Base-by-base conservation (phyloP, 1,139 yeast genomes). In the Yamadazyma sp. region DNA sequence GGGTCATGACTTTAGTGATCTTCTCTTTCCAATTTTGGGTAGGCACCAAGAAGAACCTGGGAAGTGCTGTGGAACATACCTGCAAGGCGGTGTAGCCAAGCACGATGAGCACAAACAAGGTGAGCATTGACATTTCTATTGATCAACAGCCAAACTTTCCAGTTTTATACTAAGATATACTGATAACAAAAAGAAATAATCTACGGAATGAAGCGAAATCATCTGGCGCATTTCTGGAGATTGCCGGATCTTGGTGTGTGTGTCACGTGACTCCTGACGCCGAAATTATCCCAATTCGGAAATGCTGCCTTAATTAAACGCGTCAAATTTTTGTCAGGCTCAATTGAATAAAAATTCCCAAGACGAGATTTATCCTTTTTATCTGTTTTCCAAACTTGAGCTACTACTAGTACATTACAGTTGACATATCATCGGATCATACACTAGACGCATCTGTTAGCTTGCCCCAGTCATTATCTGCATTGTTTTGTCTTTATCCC, bases 31-130 rank as follows among this genome's bases (percentile, higher is more conserved):
- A 76, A 33, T 62, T 53, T 11, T 60, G 67, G 10, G 75, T 65
- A 3, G 81, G 80, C 3, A 75, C 68, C 5, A 67, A 48, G 30
- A 70, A 62, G 47, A 61, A 66, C 34, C 73, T 57, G 5, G 72
- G 70, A 10, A 67, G 48, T 0, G 59, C 65, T 23, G 49, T 43
- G 9, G 56, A 41, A 8, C 65, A 13, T 12, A 51, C 23, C 42
- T 54, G 55, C 21, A 28, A 28, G 3, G 29, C 2, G 10, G 28
- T 16, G 31, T 34, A 38, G 37, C 45, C 40, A 21, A 42, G 23
- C 28, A 47, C 44, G 12, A 22, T 22, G 16, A 15, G 33, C 10
- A 30, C 9, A 24, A 37, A 11, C 12, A 27, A 33, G 29, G 14
- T 14, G 12, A 37, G 6, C 35, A 39, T 36, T 12, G 18, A 8